Percentiles rank a stretch among this genome's conserved stretches.
These are phyloP conservation scores for Pichia kudriavzevii DNA, from an alignment of 1,139 yeast genomes.

Conservation along the genomic window DNA sequence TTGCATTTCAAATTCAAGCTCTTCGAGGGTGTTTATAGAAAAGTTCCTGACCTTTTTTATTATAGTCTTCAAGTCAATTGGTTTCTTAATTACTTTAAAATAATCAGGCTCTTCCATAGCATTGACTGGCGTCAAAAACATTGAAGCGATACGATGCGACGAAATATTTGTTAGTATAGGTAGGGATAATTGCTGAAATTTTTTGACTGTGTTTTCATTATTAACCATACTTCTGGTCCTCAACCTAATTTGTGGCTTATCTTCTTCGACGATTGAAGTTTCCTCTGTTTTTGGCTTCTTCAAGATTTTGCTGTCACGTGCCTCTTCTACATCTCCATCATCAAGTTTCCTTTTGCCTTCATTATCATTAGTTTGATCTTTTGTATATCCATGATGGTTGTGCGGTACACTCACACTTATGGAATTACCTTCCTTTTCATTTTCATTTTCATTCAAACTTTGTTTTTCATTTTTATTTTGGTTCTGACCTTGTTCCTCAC, in stretches of 20 bases:
- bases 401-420: too few species aligned
- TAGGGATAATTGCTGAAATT: conserved; percentile 47
- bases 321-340: too few species aligned
- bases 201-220: conserved; percentile 25
- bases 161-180: conserved; percentile 59
- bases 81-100: conserved; percentile 51
- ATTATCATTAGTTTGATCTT: too few species aligned
- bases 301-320: conserved; percentile 9
- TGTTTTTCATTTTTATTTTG: too few species aligned
- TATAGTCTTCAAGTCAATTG: conserved; percentile 62
- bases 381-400: too few species aligned
- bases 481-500: too few species aligned
- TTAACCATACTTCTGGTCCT: conserved; percentile 10
- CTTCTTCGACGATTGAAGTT: not conserved
- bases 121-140: conserved; percentile 64
- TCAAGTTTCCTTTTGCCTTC: too few species aligned
- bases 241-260: conserved; percentile 6
- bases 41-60: conserved; percentile 52
- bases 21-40: conserved; percentile 39
- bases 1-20: conserved; percentile 61
- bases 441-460: too few species aligned
- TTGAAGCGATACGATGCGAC: conserved; percentile 68
- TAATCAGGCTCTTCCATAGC: conserved; percentile 65
- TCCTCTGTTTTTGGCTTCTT: conserved; percentile 1
- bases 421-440: too few species aligned